Evolutionary conservation across 2,329 filamentous ascomycete species (phyloP), one percentile per base, ranked within the genome.

Genomic region (Lasiodiplodia sp.): DNA sequence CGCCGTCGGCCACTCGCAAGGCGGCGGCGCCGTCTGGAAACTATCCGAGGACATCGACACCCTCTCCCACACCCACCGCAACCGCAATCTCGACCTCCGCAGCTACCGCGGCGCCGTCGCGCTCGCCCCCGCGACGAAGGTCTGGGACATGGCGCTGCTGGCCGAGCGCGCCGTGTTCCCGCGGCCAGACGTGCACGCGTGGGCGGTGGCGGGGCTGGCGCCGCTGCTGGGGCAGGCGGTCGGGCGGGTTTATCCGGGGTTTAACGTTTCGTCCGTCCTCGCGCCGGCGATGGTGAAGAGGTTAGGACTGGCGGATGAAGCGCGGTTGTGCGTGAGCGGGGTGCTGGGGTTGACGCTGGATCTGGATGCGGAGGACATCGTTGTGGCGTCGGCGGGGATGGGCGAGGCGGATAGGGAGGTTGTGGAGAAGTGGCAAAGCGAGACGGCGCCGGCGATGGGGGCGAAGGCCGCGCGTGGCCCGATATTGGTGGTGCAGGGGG

Each of bases 211-310:
- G 3, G 14, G 38, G 3, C 38, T 44, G 12, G 38, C 38, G 38
- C 38, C 38, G 38, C 12, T 44, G 12, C 4, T 16, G 12, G 38
- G 12, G 14, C 2, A 0, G 38, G 12, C 12, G 3, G 38, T 16
- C 3, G 1, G 1, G 3, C 0, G 16, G 2, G 12, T 44, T 0
- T 44, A 16, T 4, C 16, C 38, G 14, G 5, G 0, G 12, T 44
- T 44, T 12, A 18, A 18, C 4, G 7, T 10, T 5, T 18, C 38
- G 16, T 2, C 38, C 1, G 14, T 16, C 1, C 6, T 16, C 3
- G 38, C 16, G 14, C 1, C 7, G 14, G 1, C 5, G 14, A 16
- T 16, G 38, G 16, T 14, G 38, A 0, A 0, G 12, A 2, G 38
- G 38, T 3, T 44, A 3, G 12, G 2, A 1, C 4, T 44, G 5